phyloP scores from a whole-genome alignment of 2,329 filamentous ascomycete genomes.

The Metarhizium guizhouense region DNA sequence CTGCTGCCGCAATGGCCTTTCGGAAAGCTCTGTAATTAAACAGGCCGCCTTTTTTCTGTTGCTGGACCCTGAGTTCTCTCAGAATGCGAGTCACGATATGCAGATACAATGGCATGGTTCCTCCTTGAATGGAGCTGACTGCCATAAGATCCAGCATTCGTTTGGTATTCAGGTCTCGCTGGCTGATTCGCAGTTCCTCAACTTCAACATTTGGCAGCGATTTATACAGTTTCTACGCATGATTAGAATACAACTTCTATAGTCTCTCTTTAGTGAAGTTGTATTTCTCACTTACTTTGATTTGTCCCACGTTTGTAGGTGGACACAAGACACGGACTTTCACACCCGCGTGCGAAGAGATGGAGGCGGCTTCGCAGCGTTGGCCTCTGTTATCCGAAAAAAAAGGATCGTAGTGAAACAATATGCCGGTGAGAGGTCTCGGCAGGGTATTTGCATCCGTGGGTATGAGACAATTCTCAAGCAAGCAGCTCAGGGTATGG shows the following conservation, averaged over 20 bases:
- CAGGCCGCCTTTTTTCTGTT: conserved; percentile 22
- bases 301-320: conserved; percentile 38
- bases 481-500: conserved; percentile 46
- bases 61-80: conserved; percentile 40
- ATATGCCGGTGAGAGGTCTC: conserved; percentile 46
- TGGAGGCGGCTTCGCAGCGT: conserved; percentile 51
- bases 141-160: conserved; percentile 54
- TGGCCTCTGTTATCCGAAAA: conserved; percentile 36
- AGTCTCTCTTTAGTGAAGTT: not conserved
- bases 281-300: conserved; percentile 17
- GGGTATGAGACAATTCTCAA: conserved; percentile 47
- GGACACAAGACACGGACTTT: conserved; percentile 45
- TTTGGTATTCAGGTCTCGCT: conserved; percentile 44
- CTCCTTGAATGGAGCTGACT: conserved; percentile 25
- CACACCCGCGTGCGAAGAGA: conserved; percentile 34
- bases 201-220: conserved; percentile 35
- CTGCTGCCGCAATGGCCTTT: conserved; percentile 15
- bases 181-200: conserved; percentile 39
- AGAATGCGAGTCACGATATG: conserved; percentile 47
- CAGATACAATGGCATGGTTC: conserved; percentile 46
- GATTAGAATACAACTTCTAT: not conserved
- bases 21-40: conserved; percentile 47
- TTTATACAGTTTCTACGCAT: conserved; percentile 29
- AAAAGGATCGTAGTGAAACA: conserved; percentile 58
- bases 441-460: conserved; percentile 36